Evolutionary conservation across 805 yeast species (phyloP), one percentile per base, ranked within the genome.

Genomic region (Lipomyces japonicus): DNA sequence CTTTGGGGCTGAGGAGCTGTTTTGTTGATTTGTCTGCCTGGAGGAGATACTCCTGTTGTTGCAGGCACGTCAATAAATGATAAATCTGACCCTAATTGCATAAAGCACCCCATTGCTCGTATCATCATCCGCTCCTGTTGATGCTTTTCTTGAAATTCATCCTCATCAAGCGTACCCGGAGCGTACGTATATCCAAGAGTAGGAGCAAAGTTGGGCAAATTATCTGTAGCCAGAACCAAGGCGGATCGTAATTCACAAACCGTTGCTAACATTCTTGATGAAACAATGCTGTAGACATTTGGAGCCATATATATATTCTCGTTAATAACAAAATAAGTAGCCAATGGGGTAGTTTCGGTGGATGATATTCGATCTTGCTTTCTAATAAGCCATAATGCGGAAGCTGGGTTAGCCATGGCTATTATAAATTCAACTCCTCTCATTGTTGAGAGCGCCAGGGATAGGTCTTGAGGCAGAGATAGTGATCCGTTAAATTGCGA

Each of bases 241-340:
- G 84, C 78, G 28, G 75, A 71, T 22, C 74, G 68, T 37, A 82
- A 61, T 50, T 68, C 64, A 42, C 65, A 62, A 5, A 70, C 68
- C 2, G 81, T 71, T 37, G 82, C 74, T 57, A 82, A 68, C 30
- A 88, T 67, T 52, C 97, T 71, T 31, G 90, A 81, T 18, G 86
- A 78, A 4, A 91, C 71, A 2, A 90, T 76, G 34, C 85, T 81
- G 62, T 81, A 80, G 0, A 86, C 75, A 16, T 79, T 71, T 0
- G 97, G 97, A 0, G 96, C 84, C 80, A 86, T 91, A 68, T 89
- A 93, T 1, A 93, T 84, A 63, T 87, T 89, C 18, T 95, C 95
- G 3, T 96, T 96, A 36, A 89, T 80, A 41, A 91, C 83, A 66
- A 86, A 91, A 68, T 86, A 91, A 57, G 88, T 95, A 25, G 86